Percentiles rank a stretch among this genome's conserved stretches.
phyloP scores from a whole-genome alignment of 169 alveolate genomes.

The Babesia ovis region DNA sequence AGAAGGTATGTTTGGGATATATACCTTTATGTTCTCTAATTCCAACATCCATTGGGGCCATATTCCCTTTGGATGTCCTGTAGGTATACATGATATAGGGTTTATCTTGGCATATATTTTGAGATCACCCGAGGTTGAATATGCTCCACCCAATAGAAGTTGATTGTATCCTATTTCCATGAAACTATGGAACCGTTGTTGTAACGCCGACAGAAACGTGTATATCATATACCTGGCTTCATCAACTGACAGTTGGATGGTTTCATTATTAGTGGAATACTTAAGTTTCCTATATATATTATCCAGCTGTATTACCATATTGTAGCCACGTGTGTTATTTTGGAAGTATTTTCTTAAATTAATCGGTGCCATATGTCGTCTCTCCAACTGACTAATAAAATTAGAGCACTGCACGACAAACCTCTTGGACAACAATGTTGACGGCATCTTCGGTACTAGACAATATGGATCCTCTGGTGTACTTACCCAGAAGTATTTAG shows the following conservation, averaged over 20 bases:
- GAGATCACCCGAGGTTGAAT: neutral
- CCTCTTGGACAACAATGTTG: conserved; percentile 8
- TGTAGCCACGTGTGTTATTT: neutral
- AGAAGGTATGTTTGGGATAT: conserved; percentile 16
- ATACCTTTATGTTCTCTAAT: neutral
- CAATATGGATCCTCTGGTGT: conserved; percentile 51
- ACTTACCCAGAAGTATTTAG: conserved; percentile 30
- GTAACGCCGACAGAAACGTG: neutral
- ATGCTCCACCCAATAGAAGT: neutral
- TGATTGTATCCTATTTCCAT: conserved; percentile 23
- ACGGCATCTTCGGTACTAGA: conserved; percentile 23
- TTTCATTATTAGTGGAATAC: neutral
- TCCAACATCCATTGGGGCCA: conserved; percentile 16
- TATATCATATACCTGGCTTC: conserved; percentile 14
- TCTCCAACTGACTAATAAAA: conserved; percentile 12
- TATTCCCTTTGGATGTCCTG: neutral
- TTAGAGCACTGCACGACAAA: conserved; percentile 19
- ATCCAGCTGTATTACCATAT: conserved; percentile 7
- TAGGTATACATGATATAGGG: conserved; percentile 34
- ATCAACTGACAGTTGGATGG: conserved; percentile 5
- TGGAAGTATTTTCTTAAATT: neutral
- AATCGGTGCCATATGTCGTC: neutral
- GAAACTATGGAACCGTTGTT: neutral
- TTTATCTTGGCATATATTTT: conserved; percentile 19
- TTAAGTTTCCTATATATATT: conserved; percentile 3